Conservation (phyloP, 352 stramenopile genomes). For the Thraustochytrium striatum region DNA sequence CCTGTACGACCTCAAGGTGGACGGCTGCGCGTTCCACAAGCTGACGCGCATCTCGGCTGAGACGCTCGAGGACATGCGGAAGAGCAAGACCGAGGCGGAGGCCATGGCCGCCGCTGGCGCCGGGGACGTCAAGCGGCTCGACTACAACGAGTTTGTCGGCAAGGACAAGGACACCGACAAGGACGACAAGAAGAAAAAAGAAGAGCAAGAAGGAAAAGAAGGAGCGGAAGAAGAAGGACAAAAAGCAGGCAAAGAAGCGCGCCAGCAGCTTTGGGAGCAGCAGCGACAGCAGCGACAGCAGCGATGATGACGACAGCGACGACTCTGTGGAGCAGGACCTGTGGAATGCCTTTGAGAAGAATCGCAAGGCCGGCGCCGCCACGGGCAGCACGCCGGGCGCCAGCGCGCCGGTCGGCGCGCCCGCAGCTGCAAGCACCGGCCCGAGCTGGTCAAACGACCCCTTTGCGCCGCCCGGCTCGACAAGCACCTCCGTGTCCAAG, state of each 20-base stretch:
- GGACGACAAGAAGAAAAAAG: neutral
- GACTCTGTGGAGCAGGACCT: constrained; percentile 7
- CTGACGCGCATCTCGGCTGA: constrained; percentile 23
- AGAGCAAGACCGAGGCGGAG: constrained; percentile 6
- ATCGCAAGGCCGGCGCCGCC: neutral
- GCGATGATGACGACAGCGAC: neutral
- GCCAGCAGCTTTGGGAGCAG: neutral
- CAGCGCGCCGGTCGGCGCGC: neutral
- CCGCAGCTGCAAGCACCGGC: neutral
- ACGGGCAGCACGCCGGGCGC: neutral
- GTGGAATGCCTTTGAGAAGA: constrained; percentile 27
- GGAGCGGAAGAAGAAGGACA: neutral
- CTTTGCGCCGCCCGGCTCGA: constrained; percentile 3
- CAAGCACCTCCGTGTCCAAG: neutral
- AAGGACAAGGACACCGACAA: neutral
- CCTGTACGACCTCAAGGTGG: constrained; percentile 41
- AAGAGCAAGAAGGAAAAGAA: constrained; percentile 8
- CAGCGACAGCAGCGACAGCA: neutral
- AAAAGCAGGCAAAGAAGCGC: neutral
- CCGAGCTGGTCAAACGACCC: constrained; percentile 22
- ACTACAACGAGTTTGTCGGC: constrained; percentile 43
- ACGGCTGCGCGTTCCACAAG: constrained; percentile 33
- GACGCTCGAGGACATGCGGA: constrained; percentile 39
- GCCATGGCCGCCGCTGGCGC: neutral
- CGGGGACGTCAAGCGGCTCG: constrained; percentile 17